Percentiles rank a stretch among this genome's conserved stretches.
Evolutionary conservation across 768 basidiomycete species (phyloP).

Genomic region (Lactifluus volemus): DNA sequence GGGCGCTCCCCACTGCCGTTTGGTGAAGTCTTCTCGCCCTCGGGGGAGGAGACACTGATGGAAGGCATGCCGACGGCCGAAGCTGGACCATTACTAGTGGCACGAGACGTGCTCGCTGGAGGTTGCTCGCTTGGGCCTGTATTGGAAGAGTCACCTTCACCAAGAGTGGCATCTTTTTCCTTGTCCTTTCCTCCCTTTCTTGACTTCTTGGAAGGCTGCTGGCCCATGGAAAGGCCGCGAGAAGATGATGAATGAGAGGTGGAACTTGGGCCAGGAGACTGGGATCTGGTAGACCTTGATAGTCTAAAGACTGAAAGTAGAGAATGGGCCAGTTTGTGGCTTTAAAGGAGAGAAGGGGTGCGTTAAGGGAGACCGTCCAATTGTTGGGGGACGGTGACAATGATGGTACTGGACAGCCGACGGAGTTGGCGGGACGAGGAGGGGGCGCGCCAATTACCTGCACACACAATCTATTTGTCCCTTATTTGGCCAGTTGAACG

Average conservation of each 20-base stretch:
- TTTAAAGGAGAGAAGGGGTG: slow-evolving; percentile 4
- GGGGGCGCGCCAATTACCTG: not conserved
- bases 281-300: slow-evolving; percentile 60
- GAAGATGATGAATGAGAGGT: slow-evolving; percentile 33
- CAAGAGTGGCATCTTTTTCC: slow-evolving; percentile 40
- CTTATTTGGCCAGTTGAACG: slow-evolving; percentile 13
- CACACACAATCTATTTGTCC: slow-evolving; percentile 12
- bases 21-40: slow-evolving; percentile 27
- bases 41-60: slow-evolving; percentile 29
- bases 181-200: slow-evolving; percentile 66
- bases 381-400: slow-evolving; percentile 5
- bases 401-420: not conserved
- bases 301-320: slow-evolving; percentile 69
- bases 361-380: not conserved
- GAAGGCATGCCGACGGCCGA: slow-evolving; percentile 31
- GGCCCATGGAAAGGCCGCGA: slow-evolving; percentile 57
- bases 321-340: slow-evolving; percentile 69
- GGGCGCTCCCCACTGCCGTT: slow-evolving; percentile 35
- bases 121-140: slow-evolving; percentile 34
- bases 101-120: slow-evolving; percentile 38
- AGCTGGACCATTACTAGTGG: slow-evolving; percentile 29
- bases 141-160: slow-evolving; percentile 34
- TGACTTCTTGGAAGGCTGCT: slow-evolving; percentile 75
- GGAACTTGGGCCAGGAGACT: slow-evolving; percentile 51
- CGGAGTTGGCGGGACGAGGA: not conserved